A percentile compares a stretch with the other conserved stretches of the same genome.
Conservation (phyloP, 2,329 filamentous ascomycete genomes). For the Colletotrichum liaoningense region DNA sequence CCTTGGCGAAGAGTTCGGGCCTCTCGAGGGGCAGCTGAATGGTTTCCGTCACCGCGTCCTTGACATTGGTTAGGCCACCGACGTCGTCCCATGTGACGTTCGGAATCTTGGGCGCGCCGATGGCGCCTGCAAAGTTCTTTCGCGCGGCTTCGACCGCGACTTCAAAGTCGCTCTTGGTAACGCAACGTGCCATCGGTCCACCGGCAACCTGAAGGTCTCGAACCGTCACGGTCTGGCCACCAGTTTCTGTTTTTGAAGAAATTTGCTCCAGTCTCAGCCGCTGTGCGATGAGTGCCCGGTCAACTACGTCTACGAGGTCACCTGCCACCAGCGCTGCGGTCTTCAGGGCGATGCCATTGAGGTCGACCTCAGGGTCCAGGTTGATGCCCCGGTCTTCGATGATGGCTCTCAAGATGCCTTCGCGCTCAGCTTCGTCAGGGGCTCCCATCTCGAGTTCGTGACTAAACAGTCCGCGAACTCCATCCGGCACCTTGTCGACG, state of each 20-base stretch:
- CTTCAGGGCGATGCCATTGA: slow-evolving; percentile 89
- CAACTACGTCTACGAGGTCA: slow-evolving; percentile 93
- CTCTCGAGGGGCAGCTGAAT: slow-evolving; percentile 93
- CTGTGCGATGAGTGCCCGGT: slow-evolving; percentile 85
- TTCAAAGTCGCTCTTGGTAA: slow-evolving; percentile 88
- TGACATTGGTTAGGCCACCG: slow-evolving; percentile 91
- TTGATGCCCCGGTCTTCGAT: slow-evolving; percentile 80
- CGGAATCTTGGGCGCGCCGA: slow-evolving; percentile 97
- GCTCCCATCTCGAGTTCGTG: slow-evolving; percentile 95
- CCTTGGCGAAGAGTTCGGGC: slow-evolving; percentile 94
- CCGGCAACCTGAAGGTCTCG: slow-evolving; percentile 91
- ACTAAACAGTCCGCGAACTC: slow-evolving; percentile 89
- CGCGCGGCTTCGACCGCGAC: slow-evolving; percentile 93
- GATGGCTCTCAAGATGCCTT: slow-evolving; percentile 84
- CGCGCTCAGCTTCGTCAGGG: slow-evolving; percentile 91
- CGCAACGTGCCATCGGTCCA: slow-evolving; percentile 79
- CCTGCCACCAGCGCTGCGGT: slow-evolving; percentile 95
- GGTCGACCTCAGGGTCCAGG: slow-evolving; percentile 85
- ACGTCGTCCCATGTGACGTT: slow-evolving; percentile 98
- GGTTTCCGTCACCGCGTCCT: slow-evolving; percentile 96
- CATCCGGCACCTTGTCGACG: slow-evolving; percentile 92
- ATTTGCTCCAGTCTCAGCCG: slow-evolving; percentile 80
- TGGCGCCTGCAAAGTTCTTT: slow-evolving; percentile 98
- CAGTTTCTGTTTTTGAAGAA: slow-evolving; percentile 59
- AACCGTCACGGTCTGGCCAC: slow-evolving; percentile 66